Evolutionary conservation across 371 early-diverging fungal genomes (phyloP), one percentile per base, ranked within the genome.

Genomic region (Apophysomyces trapeziformis): DNA sequence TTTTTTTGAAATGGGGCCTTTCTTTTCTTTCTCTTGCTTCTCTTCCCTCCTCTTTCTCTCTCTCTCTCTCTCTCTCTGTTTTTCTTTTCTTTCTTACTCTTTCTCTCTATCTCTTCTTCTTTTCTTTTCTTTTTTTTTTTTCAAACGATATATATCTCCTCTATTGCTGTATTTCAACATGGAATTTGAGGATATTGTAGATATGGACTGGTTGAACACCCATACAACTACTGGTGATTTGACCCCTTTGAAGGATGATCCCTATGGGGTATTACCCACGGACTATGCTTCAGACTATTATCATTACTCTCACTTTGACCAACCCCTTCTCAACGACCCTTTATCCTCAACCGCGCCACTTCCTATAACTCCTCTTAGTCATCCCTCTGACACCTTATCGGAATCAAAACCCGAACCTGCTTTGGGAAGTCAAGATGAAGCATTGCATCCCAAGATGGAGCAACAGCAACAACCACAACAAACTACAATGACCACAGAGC

Each of bases 111-210:
- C 39, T 36, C 43, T 54, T 7, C 3, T 16, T 39, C 47, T 58
- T 67, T 36, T 46, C 58, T 50, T 63, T 39, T 35, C 35, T 9
- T 58, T 14, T 18, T 50, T 21, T 39, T 21, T 21, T 11, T 45
- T 32, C 44, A 50, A 57, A n/a, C 11, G 60, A 16, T 54, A 26
- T 38, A 36, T 21, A 68, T 50, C 43, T 35, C 41, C 21, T 32
- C 26, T 43, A 14, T 56, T 26, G 2, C 32, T 26, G 32, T 41
- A 26, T 38, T 7, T 37, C 35, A 73, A 37, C 38, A 79, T 82
- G 83, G 67, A 78, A 26, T 78, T 82, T 75, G 83, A 82, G 70
- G 82, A 82, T 57, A 69, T 79, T 68, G 75, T 82, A 35, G 79
- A 82, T 37, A 79, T 79, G 79, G 83, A 82, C 35, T 79, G 79